phyloP scores from a whole-genome alignment of 2,329 filamentous ascomycete genomes.

The Orbilia oligospora region DNA sequence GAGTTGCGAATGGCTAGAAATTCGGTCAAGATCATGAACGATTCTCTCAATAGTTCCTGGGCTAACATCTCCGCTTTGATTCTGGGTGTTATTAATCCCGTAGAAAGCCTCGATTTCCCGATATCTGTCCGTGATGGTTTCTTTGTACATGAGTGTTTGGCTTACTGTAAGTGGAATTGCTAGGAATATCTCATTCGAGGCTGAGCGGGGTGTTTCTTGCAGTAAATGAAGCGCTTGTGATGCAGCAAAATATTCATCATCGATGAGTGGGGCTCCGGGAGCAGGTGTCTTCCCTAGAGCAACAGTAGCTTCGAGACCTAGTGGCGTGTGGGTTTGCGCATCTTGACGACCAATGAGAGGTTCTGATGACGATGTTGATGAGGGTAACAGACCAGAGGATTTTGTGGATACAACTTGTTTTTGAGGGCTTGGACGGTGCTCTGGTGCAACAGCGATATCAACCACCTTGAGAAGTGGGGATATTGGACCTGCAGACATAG shows the following conservation, averaged over 20 bases:
- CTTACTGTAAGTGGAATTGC: constrained; percentile 46
- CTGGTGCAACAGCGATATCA: constrained; percentile 31
- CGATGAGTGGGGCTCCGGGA: constrained; percentile 23
- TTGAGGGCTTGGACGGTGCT: constrained; percentile 28
- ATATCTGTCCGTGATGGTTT: constrained; percentile 38
- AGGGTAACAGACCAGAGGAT: constrained; percentile 26
- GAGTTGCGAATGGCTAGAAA: constrained; percentile 43
- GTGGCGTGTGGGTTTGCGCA: not conserved
- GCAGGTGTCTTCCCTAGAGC: constrained; percentile 1
- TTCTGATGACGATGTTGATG: not conserved
- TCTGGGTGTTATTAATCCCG: constrained; percentile 39
- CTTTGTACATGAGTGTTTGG: constrained; percentile 35
- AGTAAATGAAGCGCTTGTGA: constrained; percentile 45
- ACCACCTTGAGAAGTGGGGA: constrained; percentile 29
- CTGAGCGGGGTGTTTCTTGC: constrained; percentile 16
- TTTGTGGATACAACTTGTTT: constrained; percentile 21
- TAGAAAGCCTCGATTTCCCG: constrained; percentile 38
- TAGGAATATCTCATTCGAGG: constrained; percentile 41
- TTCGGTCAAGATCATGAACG: constrained; percentile 36
- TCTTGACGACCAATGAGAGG: not conserved
- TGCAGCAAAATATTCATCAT: constrained; percentile 46
- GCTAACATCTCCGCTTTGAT: not conserved
- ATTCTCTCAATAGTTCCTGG: constrained; percentile 33
- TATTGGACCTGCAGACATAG: constrained; percentile 44
- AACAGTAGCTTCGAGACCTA: not conserved